Evolutionary conservation across 2,329 filamentous ascomycete genomes (phyloP).

Genomic region (Sclerotinia sclerotiorum): DNA sequence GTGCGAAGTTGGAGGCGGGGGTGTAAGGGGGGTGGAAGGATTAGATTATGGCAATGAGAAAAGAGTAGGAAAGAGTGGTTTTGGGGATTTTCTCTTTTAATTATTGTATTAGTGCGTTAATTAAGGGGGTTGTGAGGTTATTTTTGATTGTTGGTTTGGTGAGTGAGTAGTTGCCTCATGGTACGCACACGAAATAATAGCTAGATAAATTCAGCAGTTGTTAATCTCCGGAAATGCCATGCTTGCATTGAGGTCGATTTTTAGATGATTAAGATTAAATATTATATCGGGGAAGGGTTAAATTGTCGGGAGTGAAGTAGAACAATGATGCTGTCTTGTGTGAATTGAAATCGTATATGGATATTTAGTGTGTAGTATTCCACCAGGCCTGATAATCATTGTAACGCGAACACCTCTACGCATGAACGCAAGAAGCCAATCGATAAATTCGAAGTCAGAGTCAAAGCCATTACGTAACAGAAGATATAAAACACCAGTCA

Average conservation of each 20-base stretch:
- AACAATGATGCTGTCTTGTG: not conserved
- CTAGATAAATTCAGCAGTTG: not conserved
- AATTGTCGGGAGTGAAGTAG: too few relatives aligned
- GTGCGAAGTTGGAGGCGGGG: not conserved
- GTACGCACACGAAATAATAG: not conserved
- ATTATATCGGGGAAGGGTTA: too few relatives aligned
- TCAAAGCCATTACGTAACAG: not conserved
- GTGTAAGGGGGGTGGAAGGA: not conserved
- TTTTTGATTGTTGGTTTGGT: not conserved
- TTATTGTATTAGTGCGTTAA: not conserved
- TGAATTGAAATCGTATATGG: not conserved
- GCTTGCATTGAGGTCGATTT: too few relatives aligned
- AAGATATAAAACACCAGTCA: not conserved
- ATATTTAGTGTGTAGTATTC: not conserved
- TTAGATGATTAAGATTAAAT: too few relatives aligned
- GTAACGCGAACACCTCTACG: not conserved
- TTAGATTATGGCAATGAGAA: not conserved
- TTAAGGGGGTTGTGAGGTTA: not conserved
- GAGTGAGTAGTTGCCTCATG: not conserved
- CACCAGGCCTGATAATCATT: not conserved
- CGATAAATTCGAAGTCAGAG: not conserved
- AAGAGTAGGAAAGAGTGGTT: not conserved
- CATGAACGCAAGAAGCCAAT: not conserved
- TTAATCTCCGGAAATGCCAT: not conserved
- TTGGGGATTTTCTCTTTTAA: not conserved